A percentile compares a stretch with the other conserved stretches of the same genome.
Evolutionary conservation across 2,329 filamentous ascomycete species (phyloP).

Genomic region (Zymoseptoria crescenta): DNA sequence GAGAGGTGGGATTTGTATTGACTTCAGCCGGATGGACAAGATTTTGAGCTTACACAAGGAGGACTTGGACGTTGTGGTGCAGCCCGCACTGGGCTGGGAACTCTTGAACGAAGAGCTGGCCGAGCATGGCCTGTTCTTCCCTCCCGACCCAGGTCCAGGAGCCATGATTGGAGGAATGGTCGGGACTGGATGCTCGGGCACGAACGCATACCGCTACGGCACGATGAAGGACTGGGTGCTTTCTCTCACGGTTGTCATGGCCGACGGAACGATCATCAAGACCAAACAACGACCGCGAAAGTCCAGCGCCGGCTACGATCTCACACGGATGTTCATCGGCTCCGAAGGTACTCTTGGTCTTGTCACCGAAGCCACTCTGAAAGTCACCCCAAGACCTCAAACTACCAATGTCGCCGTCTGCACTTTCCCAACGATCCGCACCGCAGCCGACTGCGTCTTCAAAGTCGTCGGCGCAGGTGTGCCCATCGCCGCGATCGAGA

Average conservation of each 20-base stretch:
- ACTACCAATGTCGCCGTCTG: slow-evolving; percentile 71
- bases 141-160: slow-evolving; percentile 81
- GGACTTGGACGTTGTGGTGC: slow-evolving; percentile 49
- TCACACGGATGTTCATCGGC: slow-evolving; percentile 82
- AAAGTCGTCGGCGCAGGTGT: slow-evolving; percentile 73
- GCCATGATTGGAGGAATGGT: slow-evolving; percentile 90
- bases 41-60: slow-evolving; percentile 69
- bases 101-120: slow-evolving; percentile 69
- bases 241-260: slow-evolving; percentile 76
- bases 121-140: slow-evolving; percentile 73
- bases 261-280: slow-evolving; percentile 83
- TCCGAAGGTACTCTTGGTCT: slow-evolving; percentile 87
- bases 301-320: slow-evolving; percentile 83
- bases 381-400: slow-evolving; percentile 73
- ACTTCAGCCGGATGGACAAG: slow-evolving; percentile 79
- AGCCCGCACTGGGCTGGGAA: slow-evolving; percentile 77
- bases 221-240: slow-evolving; percentile 95
- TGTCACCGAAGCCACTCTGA: slow-evolving; percentile 83
- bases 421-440: slow-evolving; percentile 57
- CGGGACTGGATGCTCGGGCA: slow-evolving; percentile 68
- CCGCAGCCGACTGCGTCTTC: slow-evolving; percentile 71
- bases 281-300: slow-evolving; percentile 82
- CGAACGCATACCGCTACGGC: slow-evolving; percentile 85
- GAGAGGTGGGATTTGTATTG: slow-evolving; percentile 72
- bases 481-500: slow-evolving; percentile 83